Conservation (phyloP, 768 basidiomycete genomes). For the Termitomyces sp. region DNA sequence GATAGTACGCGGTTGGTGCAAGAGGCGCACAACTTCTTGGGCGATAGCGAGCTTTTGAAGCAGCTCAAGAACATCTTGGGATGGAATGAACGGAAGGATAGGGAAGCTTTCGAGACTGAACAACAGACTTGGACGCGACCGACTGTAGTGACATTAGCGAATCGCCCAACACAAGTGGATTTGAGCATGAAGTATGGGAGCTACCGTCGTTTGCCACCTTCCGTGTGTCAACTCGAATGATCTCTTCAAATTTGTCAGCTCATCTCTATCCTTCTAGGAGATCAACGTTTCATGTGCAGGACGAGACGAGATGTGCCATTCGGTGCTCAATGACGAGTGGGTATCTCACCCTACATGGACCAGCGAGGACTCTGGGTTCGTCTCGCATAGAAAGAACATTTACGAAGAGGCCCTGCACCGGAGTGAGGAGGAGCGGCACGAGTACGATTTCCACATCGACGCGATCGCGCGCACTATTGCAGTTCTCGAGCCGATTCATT, state of each 20-base stretch:
- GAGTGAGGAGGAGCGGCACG: conserved; percentile 96
- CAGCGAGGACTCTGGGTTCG: conserved; percentile 89
- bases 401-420: conserved; percentile 97
- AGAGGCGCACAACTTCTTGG: conserved; percentile 72
- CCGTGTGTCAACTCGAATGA: conserved; percentile 45
- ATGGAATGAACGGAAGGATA: conserved; percentile 75
- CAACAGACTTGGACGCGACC: conserved; percentile 51
- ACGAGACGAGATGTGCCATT: conserved; percentile 94
- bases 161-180: conserved; percentile 59
- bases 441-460: conserved; percentile 98
- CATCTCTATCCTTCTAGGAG: conserved; percentile 48
- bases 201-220: conserved; percentile 79
- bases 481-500: conserved; percentile 87
- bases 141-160: conserved; percentile 34
- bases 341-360: conserved; percentile 96
- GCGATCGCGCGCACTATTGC: conserved; percentile 89
- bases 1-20: conserved; percentile 81
- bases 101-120: conserved; percentile 47
- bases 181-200: conserved; percentile 77
- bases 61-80: conserved; percentile 86
- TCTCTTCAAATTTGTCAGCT: background rate
- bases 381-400: conserved; percentile 89
- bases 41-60: conserved; percentile 73
- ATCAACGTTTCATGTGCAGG: conserved; percentile 87
- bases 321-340: conserved; percentile 98